Percentiles rank a stretch among this genome's conserved stretches.
Evolutionary conservation across 352 stramenopile genomes (phyloP).

Genomic region (Stramenopiles sp.): DNA sequence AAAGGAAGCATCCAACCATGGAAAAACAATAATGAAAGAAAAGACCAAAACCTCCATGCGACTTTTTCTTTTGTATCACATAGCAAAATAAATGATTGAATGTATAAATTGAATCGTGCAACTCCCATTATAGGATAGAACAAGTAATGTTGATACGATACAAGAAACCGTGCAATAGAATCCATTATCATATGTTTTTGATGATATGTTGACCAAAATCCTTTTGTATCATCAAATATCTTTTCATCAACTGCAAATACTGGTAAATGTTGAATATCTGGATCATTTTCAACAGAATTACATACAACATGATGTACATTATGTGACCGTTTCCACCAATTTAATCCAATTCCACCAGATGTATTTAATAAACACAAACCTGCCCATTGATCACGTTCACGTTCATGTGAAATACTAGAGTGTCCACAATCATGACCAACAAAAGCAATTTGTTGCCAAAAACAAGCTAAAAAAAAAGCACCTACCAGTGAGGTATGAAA

Average conservation of each 20-base stretch:
- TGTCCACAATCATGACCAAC: slow-evolving; percentile 33
- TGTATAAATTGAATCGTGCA: slow-evolving; percentile 32
- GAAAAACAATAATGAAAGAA: slow-evolving; percentile 18
- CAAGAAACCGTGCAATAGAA: slow-evolving; percentile 20
- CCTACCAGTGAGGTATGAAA: slow-evolving; percentile 18
- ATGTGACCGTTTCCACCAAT: slow-evolving; percentile 36
- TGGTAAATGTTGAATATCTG: slow-evolving; percentile 38
- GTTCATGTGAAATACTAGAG: slow-evolving; percentile 21
- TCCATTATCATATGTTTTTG: slow-evolving; percentile 20
- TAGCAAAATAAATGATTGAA: slow-evolving; percentile 25
- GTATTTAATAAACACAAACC: slow-evolving; percentile 20
- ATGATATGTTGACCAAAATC: slow-evolving; percentile 25
- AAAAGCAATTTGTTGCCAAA: slow-evolving; percentile 36
- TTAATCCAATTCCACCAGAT: slow-evolving; percentile 21
- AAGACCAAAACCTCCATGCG: slow-evolving; percentile 14
- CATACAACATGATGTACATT: slow-evolving; percentile 33
- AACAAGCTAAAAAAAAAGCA: slow-evolving; percentile 23
- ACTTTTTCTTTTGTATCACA: slow-evolving; percentile 16
- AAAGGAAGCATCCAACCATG: slow-evolving; percentile 13
- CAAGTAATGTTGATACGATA: slow-evolving; percentile 29
- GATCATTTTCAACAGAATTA: slow-evolving; percentile 30
- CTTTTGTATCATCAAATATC: slow-evolving; percentile 22
- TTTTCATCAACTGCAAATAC: slow-evolving; percentile 25
- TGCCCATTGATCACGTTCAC: slow-evolving; percentile 18
- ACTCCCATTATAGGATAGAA: slow-evolving; percentile 36